Evolutionary conservation across 495 filamentous ascomycete species (phyloP).

Genomic region (Aspergillus coremiiformis): DNA sequence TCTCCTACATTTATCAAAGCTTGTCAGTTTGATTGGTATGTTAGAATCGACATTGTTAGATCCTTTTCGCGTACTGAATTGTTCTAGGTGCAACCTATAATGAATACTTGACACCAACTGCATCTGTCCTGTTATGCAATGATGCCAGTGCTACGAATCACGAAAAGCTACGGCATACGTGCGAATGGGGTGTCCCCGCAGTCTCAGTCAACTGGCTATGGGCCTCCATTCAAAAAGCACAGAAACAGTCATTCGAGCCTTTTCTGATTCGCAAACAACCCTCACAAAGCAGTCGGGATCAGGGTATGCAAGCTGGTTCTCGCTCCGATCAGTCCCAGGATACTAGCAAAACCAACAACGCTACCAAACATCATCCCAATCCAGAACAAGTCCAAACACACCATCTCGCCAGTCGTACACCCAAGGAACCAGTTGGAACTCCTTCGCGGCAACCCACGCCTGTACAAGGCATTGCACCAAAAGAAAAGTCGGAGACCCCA

Average conservation of each 20-base stretch:
- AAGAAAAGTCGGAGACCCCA: not conserved
- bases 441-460: not conserved
- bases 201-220: constrained; percentile 78
- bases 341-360: not conserved
- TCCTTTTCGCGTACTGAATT: constrained; percentile 2
- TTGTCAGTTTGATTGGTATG: constrained; percentile 64
- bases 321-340: constrained; percentile 3
- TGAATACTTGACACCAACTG: constrained; percentile 58
- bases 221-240: constrained; percentile 59
- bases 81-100: constrained; percentile 57
- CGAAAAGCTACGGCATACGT: constrained; percentile 71
- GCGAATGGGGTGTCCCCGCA: constrained; percentile 65
- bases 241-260: constrained; percentile 44
- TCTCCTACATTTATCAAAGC: constrained; percentile 71
- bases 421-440: not conserved
- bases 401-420: not conserved
- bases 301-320: constrained; percentile 19
- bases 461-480: not conserved
- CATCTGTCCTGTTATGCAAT: constrained; percentile 63
- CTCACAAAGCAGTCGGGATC: constrained; percentile 19
- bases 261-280: constrained; percentile 32
- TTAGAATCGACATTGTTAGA: not conserved
- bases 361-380: not conserved
- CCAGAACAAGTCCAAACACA: not conserved
- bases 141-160: constrained; percentile 48